Conservation (phyloP, 1,139 yeast species). For the Scheffersomyces insectosa region DNA sequence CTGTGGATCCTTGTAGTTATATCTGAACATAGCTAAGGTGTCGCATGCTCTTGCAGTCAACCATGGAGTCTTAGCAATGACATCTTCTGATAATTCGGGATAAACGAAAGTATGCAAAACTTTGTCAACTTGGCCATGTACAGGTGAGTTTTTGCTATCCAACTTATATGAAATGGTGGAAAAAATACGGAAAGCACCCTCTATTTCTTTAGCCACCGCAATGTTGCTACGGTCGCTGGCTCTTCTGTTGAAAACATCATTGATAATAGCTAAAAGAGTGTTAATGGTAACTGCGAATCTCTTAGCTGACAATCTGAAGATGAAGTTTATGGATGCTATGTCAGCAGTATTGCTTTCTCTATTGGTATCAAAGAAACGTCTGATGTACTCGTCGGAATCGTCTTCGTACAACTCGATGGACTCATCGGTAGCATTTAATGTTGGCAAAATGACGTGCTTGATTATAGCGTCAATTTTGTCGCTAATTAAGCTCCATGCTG, state of each 20-base stretch:
- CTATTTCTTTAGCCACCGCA: constrained; percentile 41
- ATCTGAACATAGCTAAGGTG: constrained; percentile 48
- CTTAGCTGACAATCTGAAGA: constrained; percentile 50
- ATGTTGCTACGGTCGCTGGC: constrained; percentile 30
- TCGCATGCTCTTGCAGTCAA: constrained; percentile 59
- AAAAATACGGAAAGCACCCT: constrained; percentile 53
- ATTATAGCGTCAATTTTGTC: constrained; percentile 60
- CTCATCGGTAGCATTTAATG: constrained; percentile 55
- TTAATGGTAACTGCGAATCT: constrained; percentile 48
- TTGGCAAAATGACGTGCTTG: constrained; percentile 62
- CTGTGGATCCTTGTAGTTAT: constrained; percentile 39
- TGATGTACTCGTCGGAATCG: constrained; percentile 72
- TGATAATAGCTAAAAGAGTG: constrained; percentile 47
- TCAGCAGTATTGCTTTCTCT: constrained; percentile 78
- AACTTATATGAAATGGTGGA: constrained; percentile 47
- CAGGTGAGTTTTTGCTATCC: constrained; percentile 41
- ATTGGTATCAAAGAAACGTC: constrained; percentile 67
- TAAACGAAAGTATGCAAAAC: constrained; percentile 44
- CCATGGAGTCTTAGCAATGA: constrained; percentile 40
- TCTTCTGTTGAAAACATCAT: constrained; percentile 50
- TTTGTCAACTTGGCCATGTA: constrained; percentile 47
- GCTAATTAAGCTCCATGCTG: constrained; percentile 54
- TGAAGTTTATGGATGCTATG: constrained; percentile 76
- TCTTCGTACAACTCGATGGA: constrained; percentile 66
- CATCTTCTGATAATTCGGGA: constrained; percentile 45